Evolutionary conservation across 2,329 filamentous ascomycete genomes (phyloP).

Genomic region (Alternaria longipes): DNA sequence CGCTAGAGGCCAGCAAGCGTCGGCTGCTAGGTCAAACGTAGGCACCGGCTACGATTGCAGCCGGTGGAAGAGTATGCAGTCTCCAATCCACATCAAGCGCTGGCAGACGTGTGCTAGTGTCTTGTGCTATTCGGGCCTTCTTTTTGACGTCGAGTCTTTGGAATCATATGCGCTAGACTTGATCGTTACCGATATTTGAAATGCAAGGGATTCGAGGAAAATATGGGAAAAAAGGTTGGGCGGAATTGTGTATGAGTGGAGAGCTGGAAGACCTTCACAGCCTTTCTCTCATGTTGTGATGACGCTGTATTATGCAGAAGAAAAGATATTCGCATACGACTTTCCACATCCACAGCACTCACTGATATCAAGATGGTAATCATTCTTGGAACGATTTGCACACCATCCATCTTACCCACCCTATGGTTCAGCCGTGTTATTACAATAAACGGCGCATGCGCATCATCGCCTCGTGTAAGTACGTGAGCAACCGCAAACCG

Average conservation of each 20-base stretch:
- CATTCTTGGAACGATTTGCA: not conserved
- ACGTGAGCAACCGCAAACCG: not conserved
- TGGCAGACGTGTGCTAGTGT: not conserved
- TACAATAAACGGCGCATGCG: not conserved
- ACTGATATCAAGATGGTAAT: not conserved
- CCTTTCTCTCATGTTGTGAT: not conserved
- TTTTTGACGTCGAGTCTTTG: not conserved
- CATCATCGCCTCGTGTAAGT: not conserved
- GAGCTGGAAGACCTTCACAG: not conserved
- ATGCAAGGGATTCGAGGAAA: not conserved
- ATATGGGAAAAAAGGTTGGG: not conserved
- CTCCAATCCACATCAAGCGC: not conserved
- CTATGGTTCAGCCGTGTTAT: not conserved
- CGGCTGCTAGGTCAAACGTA: not conserved
- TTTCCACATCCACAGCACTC: not conserved
- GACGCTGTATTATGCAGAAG: not conserved
- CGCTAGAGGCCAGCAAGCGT: not conserved
- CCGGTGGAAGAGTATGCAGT: not conserved
- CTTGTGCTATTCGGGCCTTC: slow-evolving; percentile 6
- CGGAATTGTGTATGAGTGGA: not conserved
- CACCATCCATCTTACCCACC: not conserved
- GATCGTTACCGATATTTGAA: not conserved
- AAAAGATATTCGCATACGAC: not conserved
- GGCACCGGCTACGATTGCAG: not conserved
- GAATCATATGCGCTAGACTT: not conserved